These are phyloP conservation scores for Tetrahymena malaccensis DNA, from an alignment of 73 alveolate species.

Conservation along the genomic window DNA sequence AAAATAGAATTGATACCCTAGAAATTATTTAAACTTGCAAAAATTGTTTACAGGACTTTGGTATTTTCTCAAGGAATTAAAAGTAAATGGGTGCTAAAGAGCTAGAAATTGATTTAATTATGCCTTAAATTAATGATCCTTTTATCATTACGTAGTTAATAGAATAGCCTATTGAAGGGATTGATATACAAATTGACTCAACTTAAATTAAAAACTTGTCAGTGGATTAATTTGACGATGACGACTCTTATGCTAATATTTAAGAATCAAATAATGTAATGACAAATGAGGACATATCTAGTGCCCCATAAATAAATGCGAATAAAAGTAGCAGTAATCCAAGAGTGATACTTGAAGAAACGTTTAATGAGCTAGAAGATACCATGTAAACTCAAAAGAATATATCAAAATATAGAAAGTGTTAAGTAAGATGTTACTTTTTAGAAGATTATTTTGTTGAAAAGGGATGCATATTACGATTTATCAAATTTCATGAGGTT, in stretches of 20 bases:
- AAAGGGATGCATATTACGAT: background rate
- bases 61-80: background rate
- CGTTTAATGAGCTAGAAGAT: background rate
- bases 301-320: too few relatives aligned
- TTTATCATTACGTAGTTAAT: background rate
- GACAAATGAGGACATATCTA: background rate
- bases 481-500: background rate
- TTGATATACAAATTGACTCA: background rate
- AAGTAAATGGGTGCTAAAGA: background rate
- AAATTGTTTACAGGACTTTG: background rate
- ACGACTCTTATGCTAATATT: background rate
- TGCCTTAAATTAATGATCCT: background rate
- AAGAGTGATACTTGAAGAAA: background rate
- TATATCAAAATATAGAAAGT: background rate
- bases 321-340: background rate
- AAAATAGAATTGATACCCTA: background rate
- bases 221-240: background rate
- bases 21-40: background rate
- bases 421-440: background rate
- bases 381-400: background rate
- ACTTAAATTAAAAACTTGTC: background rate
- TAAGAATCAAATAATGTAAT: background rate
- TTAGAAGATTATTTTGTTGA: background rate
- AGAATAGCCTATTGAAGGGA: background rate
- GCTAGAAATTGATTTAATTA: background rate